Evolutionary conservation across 2,329 filamentous ascomycete genomes (phyloP).

Genomic region (Phialophora tarda): DNA sequence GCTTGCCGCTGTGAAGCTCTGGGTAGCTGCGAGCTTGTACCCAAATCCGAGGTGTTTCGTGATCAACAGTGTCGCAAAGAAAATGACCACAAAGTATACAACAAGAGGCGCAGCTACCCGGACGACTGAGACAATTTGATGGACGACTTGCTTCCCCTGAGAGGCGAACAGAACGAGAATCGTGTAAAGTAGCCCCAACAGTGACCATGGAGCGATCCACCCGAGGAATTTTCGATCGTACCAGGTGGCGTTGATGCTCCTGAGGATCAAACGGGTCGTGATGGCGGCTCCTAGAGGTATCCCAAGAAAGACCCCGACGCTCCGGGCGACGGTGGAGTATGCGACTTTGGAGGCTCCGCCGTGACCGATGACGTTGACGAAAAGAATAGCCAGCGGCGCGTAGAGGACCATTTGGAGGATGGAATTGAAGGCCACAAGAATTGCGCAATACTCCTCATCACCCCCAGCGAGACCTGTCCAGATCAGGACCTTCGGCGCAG

Average conservation of each 20-base stretch:
- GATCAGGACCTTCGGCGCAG: conserved; percentile 61
- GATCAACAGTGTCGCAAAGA: conserved; percentile 69
- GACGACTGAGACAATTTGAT: conserved; percentile 81
- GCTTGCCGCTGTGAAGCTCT: conserved; percentile 65
- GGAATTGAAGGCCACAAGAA: conserved; percentile 76
- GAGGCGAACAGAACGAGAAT: conserved; percentile 85
- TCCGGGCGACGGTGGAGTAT: conserved; percentile 74
- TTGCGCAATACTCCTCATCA: conserved; percentile 80
- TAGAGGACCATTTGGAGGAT: conserved; percentile 77
- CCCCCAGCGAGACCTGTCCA: conserved; percentile 80
- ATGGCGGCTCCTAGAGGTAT: conserved; percentile 82
- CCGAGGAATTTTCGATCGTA: conserved; percentile 74
- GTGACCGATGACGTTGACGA: conserved; percentile 71
- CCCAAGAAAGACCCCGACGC: conserved; percentile 81
- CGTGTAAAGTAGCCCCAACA: conserved; percentile 84
- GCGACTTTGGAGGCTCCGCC: conserved; percentile 46
- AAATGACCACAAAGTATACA: conserved; percentile 79
- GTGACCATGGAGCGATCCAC: conserved; percentile 72
- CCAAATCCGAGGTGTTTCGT: conserved; percentile 70
- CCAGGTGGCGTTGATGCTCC: conserved; percentile 62
- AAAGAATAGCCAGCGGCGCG: conserved; percentile 70
- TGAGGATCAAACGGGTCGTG: conserved; percentile 70
- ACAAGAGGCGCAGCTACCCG: conserved; percentile 80
- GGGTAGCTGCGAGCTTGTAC: conserved; percentile 72
- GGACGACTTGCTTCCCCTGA: conserved; percentile 75